A percentile compares a stretch with the other conserved stretches of the same genome.
phyloP scores from a whole-genome alignment of 441 rosid genomes.

The Corymbia calophylla region DNA sequence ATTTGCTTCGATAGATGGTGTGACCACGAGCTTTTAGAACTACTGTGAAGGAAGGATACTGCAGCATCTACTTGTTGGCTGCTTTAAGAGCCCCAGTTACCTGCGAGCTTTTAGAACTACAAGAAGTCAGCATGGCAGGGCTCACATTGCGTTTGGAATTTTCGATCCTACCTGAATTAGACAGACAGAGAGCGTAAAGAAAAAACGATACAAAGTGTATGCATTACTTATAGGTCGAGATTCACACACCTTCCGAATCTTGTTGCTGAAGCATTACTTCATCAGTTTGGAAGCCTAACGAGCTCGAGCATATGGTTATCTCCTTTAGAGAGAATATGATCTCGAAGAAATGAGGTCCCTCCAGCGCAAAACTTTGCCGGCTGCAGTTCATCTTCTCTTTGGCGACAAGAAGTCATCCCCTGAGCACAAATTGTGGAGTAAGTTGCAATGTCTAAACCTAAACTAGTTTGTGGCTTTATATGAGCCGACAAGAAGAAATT shows the following conservation, averaged over 20 bases:
- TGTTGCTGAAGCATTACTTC: no score
- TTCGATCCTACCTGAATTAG: background rate
- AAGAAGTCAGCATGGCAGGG: background rate
- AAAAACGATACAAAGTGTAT: background rate
- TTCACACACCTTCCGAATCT: background rate
- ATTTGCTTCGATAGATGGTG: background rate
- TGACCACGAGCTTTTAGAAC: fast-evolving
- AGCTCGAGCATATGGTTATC: no score
- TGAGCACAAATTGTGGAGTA: background rate
- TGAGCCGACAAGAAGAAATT: background rate
- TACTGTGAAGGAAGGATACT: no score
- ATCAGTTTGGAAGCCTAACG: no score
- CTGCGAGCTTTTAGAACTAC: background rate
- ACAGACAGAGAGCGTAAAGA: fast-evolving
- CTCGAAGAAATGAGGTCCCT: background rate
- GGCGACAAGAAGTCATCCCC: background rate
- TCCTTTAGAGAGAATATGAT: no score
- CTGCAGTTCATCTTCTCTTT: background rate
- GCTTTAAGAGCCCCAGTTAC: background rate
- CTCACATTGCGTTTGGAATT: fast-evolving
- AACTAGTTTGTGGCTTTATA: background rate
- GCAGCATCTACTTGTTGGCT: background rate
- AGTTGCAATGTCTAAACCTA: background rate
- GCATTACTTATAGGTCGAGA: background rate
- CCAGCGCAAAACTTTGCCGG: no score